A percentile compares a stretch with the other conserved stretches of the same genome.
phyloP scores from a whole-genome alignment of 352 stramenopile species.

The Globisporangium barbulae region DNA sequence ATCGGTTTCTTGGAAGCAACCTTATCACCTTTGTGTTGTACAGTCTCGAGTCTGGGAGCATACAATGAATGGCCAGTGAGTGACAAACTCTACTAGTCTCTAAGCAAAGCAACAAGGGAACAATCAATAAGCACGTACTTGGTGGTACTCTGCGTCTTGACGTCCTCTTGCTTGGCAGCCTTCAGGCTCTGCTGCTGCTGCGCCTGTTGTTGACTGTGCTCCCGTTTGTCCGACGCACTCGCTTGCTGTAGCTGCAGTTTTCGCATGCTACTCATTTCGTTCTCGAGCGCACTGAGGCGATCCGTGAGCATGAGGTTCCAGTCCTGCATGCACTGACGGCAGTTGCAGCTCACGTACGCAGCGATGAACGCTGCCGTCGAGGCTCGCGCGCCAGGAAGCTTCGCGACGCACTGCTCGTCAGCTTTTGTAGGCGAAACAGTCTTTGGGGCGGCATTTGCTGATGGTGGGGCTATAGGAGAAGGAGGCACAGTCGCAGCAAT shows the following conservation, averaged over 20 bases:
- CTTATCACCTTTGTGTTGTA: neutral
- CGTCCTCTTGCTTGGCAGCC: neutral
- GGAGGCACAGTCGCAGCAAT: neutral
- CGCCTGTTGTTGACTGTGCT: neutral
- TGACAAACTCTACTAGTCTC: too few species aligned
- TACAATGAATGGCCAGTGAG: neutral
- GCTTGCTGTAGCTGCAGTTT: neutral
- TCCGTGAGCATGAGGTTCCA: constrained; percentile 19
- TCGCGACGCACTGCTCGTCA: neutral
- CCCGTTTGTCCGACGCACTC: neutral
- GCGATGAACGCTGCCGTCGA: constrained; percentile 11
- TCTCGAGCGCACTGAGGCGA: constrained; percentile 7
- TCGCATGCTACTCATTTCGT: neutral
- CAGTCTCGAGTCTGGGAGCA: neutral
- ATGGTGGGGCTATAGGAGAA: neutral
- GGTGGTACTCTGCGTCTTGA: neutral
- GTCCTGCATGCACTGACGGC: constrained; percentile 18
- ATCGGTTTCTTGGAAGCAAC: too few species aligned
- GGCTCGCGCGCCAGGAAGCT: constrained; percentile 11
- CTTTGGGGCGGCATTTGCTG: neutral
- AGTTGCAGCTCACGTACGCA: constrained; percentile 20
- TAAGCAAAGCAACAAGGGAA: neutral
- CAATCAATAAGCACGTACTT: neutral
- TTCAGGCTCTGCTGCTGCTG: neutral
- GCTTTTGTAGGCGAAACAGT: neutral